Conservation (phyloP, 306 rosid genomes). For the Fragaria vesca region DNA sequence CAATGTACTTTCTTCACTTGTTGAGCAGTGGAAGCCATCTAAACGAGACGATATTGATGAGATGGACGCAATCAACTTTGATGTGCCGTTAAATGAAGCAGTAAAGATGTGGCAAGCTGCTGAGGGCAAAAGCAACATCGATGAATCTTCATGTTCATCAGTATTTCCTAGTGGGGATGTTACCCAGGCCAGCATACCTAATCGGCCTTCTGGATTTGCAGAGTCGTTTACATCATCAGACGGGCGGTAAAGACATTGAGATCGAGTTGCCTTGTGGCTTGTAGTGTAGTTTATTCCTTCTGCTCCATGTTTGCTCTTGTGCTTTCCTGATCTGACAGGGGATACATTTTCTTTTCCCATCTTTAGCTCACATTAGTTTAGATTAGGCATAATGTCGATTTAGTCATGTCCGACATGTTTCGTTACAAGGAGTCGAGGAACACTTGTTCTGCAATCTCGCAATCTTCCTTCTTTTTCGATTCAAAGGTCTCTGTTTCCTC, state of each 20-base stretch:
- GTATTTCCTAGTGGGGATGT: constrained; percentile 29
- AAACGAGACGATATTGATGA: constrained; percentile 42
- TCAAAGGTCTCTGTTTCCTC: too few species aligned
- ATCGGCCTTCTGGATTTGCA: constrained; percentile 50
- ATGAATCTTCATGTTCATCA: constrained; percentile 28
- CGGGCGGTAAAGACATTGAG: constrained; percentile 41
- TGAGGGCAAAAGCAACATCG: constrained; percentile 40
- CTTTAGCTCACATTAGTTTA: constrained; percentile 1
- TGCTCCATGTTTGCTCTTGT: constrained; percentile 9
- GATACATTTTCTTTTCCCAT: not conserved
- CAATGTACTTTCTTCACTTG: constrained; percentile 73
- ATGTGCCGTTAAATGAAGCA: constrained; percentile 59
- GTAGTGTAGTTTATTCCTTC: not conserved
- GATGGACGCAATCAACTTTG: constrained; percentile 49
- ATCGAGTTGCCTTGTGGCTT: not conserved
- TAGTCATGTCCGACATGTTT: not conserved
- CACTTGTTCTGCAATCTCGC: not conserved
- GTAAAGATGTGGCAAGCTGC: constrained; percentile 66
- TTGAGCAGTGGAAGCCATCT: constrained; percentile 77
- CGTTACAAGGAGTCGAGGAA: too few species aligned
- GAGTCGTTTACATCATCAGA: constrained; percentile 45
- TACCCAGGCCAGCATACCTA: constrained; percentile 62
- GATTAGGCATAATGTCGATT: not conserved
- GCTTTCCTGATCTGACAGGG: constrained; percentile 4
- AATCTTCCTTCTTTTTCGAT: too few species aligned